Evolutionary conservation across 129 eudicot species (phyloP), one percentile per base, ranked within the genome.

Genomic region (Lonicera japonica): DNA sequence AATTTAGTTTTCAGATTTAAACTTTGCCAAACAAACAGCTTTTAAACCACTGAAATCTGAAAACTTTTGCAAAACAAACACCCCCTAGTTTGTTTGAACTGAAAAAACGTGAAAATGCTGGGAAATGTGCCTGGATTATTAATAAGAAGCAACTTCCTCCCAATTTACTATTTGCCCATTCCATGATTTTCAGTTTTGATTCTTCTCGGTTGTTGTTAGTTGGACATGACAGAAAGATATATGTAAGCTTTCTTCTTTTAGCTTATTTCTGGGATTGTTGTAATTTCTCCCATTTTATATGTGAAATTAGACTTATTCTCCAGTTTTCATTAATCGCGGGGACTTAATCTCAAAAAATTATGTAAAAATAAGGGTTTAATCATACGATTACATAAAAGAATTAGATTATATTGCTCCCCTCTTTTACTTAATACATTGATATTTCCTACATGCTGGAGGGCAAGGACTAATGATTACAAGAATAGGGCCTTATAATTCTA

Each of bases 181-280:
- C 71, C 20, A 75, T 92, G 95, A 61, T 76, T 56, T 92, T 87
- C 73, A 87, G 81, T 62, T 73, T 77, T 34, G 98, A 94, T 77
- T 88, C 96, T 61, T 82, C 96, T 47, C 78, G 80, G 58, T 59
- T 94, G 64, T 75, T 94, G 74, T 74, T 94, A 56, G 91, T 95
- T 1, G 99, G 96, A 63, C 81, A 79, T 65, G 99, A 94, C 70
- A 80, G 86, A 77, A 77, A 73, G 75, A 84, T 91, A 72, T 84
- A 91, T 56, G 96, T 91, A 82, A 74, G 94, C 22, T 43, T 14
- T 8, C 16, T 43, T 43, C 8, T 14, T 43, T 11, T 3, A 2
- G 13, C 50, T 43, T 14, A 43, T 43, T 14, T 43, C 13, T 43
- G 16, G 13, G 50, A 1, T 29, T 29, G 2, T 29, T 29, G 6